phyloP scores from a whole-genome alignment of 2,329 filamentous ascomycete species.

The Phoma herbarum region DNA sequence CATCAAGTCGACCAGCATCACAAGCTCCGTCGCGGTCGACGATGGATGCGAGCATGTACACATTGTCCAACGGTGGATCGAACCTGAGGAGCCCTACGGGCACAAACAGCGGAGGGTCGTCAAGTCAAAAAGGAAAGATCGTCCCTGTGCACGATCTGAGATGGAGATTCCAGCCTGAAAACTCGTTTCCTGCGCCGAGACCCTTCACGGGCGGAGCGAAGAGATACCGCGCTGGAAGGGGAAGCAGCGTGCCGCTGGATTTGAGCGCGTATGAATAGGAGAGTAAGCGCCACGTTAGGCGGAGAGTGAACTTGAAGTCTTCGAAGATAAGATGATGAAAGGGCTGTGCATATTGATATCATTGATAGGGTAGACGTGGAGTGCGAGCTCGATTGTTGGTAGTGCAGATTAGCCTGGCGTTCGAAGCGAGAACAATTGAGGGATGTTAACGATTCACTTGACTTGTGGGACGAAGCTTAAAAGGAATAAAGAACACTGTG shows the following conservation, averaged over 20 bases:
- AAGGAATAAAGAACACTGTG: no score
- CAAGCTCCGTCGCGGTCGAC: slow-evolving; percentile 65
- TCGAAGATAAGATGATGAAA: background rate
- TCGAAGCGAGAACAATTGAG: slow-evolving; percentile 8
- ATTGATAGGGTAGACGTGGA: slow-evolving; percentile 17
- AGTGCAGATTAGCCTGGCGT: slow-evolving; percentile 35
- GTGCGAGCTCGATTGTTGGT: slow-evolving; percentile 10
- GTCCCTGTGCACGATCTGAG: slow-evolving; percentile 77
- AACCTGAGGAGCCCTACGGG: slow-evolving; percentile 34
- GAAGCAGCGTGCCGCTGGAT: slow-evolving; percentile 93
- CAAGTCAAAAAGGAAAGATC: slow-evolving; percentile 40
- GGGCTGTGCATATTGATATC: slow-evolving; percentile 17
- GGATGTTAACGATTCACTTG: no score
- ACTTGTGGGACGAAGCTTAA: no score
- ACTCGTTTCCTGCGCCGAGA: slow-evolving; percentile 82
- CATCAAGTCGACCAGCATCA: slow-evolving; percentile 44
- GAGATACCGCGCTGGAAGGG: slow-evolving; percentile 87
- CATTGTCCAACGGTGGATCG: slow-evolving; percentile 57
- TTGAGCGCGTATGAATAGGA: slow-evolving; percentile 66
- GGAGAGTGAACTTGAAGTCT: background rate
- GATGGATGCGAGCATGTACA: slow-evolving; percentile 80
- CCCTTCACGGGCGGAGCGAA: slow-evolving; percentile 78
- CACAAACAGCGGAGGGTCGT: slow-evolving; percentile 28
- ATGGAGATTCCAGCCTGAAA: slow-evolving; percentile 88
- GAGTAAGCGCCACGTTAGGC: background rate